These are phyloP conservation scores for Tricholoma sp. DNA, from an alignment of 768 basidiomycete species.

Conservation along the genomic window DNA sequence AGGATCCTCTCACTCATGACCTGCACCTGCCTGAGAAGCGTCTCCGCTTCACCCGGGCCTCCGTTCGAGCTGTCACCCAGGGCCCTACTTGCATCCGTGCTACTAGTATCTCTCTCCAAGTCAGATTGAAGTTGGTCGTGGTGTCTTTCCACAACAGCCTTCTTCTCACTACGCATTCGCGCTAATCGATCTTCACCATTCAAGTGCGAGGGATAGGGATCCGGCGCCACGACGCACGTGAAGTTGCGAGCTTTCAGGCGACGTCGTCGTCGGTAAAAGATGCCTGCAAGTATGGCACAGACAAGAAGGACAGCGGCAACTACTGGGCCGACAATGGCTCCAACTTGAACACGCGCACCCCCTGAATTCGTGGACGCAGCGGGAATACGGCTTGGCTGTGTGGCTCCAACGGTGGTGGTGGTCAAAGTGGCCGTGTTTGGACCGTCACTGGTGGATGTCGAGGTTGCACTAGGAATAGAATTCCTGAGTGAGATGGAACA, in stretches of 20 bases:
- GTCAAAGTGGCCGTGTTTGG: no score
- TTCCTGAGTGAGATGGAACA: background rate
- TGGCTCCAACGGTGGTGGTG: no score
- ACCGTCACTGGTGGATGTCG: background rate
- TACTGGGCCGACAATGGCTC: background rate
- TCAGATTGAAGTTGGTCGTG: background rate
- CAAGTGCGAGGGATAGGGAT: background rate
- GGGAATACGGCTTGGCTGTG: background rate
- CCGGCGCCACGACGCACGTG: no score
- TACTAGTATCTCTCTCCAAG: conserved; percentile 2
- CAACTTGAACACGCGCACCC: background rate
- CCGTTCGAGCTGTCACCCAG: background rate
- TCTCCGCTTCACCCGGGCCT: background rate
- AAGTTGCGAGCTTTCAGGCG: background rate
- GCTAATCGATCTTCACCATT: conserved; percentile 1
- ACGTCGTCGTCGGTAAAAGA: background rate
- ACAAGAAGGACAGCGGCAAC: background rate
- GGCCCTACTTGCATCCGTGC: background rate
- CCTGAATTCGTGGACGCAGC: background rate
- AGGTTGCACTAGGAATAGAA: background rate
- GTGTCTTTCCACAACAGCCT: background rate
- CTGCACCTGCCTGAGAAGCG: conserved; percentile 3
- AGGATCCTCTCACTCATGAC: conserved; percentile 3
- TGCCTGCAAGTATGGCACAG: background rate
- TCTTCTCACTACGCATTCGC: background rate